These are phyloP conservation scores for Houttuynia cordata DNA, from an alignment of 164 flowering plant species.

Conservation along the genomic window DNA sequence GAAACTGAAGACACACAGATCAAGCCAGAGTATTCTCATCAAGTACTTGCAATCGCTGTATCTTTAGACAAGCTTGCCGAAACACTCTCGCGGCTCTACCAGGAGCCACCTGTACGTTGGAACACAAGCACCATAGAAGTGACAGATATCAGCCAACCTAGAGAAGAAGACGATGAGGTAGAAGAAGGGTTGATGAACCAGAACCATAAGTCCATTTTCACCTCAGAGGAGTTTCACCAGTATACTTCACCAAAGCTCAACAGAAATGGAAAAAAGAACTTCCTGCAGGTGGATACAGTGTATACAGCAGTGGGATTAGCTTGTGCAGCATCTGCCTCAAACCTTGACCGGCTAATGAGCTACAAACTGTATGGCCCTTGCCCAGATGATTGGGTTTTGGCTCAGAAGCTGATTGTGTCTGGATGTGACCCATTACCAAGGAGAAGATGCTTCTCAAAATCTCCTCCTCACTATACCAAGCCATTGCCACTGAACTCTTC, in stretches of 20 bases:
- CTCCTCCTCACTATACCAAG: conserved; percentile 19
- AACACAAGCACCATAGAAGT: conserved; percentile 14
- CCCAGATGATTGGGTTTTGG: conserved; percentile 31
- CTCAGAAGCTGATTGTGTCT: conserved; percentile 22
- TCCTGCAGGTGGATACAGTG: conserved; percentile 25
- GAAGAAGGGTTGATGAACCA: conserved; percentile 4
- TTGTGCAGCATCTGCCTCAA: conserved; percentile 14
- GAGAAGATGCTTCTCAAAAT: conserved; percentile 32
- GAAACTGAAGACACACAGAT: conserved; percentile 13
- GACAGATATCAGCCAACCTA: conserved; percentile 15
- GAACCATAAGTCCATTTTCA: conserved; percentile 5
- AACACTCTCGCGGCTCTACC: conserved; percentile 8
- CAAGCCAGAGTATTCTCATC: conserved; percentile 12
- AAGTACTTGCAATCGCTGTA: conserved; percentile 21
- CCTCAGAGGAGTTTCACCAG: conserved; percentile 19
- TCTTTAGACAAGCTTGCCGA: conserved; percentile 26
- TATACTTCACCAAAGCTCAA: conserved; percentile 26
- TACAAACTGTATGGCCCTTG: conserved; percentile 20
- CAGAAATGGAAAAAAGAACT: conserved; percentile 25
- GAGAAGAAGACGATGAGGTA: conserved; percentile 18
- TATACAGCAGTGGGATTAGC: conserved; percentile 20
- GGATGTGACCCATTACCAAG: conserved; percentile 36
- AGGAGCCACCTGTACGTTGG: conserved; percentile 3
- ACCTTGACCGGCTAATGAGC: conserved; percentile 19
- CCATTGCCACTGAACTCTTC: conserved; percentile 21